Evolutionary conservation across 306 rosid species (phyloP).

Genomic region (Cicer yamashitae): DNA sequence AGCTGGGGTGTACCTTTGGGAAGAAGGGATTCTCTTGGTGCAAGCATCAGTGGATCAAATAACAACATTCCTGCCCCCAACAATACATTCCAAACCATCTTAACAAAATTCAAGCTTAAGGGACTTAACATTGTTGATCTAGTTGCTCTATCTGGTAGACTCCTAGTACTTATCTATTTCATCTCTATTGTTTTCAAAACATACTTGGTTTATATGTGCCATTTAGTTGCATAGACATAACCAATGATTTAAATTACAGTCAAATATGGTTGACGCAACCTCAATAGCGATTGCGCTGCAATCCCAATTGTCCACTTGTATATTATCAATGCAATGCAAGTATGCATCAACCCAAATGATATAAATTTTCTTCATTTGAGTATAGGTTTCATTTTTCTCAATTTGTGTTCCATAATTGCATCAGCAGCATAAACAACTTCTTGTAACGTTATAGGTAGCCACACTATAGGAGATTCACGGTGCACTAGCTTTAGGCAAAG

Average conservation of each 20-base stretch:
- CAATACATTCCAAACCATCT: slow-evolving; percentile 86
- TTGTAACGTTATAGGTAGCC: slow-evolving; percentile 65
- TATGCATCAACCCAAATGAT: neutral
- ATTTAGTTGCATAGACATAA: neutral
- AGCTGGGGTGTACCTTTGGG: slow-evolving; percentile 85
- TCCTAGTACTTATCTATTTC: slow-evolving; percentile 14
- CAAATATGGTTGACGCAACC: neutral
- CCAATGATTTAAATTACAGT: neutral
- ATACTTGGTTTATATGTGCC: slow-evolving; percentile 1
- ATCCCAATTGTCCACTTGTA: neutral
- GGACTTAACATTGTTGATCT: slow-evolving; percentile 85
- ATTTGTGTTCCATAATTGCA: neutral
- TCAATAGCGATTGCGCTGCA: neutral
- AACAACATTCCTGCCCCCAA: slow-evolving; percentile 94
- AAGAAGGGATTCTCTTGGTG: slow-evolving; percentile 79
- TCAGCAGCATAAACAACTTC: neutral
- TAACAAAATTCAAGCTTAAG: slow-evolving; percentile 81
- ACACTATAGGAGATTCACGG: slow-evolving; percentile 84
- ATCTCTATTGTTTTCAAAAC: neutral
- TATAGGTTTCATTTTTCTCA: neutral
- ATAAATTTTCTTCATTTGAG: neutral
- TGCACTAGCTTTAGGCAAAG: slow-evolving; percentile 97
- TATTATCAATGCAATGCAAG: neutral
- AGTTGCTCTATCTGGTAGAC: slow-evolving; percentile 84
- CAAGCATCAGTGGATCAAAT: slow-evolving; percentile 96